Percentiles rank a stretch among this genome's conserved stretches.
These are phyloP conservation scores for sweet orange (Citrus sinensis) DNA, from an alignment of 345 rosid genomes.

Conservation along the genomic window DNA sequence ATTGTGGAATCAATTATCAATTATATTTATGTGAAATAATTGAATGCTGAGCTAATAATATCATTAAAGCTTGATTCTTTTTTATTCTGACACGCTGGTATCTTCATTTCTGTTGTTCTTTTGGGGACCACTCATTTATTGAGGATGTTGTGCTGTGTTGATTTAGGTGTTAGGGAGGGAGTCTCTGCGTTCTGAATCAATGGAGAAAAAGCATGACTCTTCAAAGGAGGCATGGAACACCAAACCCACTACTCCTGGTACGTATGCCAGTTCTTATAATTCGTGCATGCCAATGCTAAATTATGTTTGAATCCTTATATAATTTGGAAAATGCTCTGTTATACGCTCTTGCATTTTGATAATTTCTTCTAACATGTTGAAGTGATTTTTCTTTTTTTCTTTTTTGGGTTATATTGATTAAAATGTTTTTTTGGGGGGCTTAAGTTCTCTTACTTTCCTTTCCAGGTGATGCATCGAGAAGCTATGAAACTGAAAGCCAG, in stretches of 20 bases:
- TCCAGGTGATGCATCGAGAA: conserved; percentile 38
- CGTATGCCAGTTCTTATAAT: neutral
- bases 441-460: neutral
- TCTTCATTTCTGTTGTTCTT: neutral
- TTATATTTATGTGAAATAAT: no score
- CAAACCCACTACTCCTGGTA: conserved; percentile 38
- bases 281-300: neutral
- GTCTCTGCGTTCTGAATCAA: conserved; percentile 31
- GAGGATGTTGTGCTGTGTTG: conserved; percentile 1
- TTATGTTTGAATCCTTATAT: neutral
- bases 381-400: neutral
- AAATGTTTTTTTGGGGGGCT: neutral
- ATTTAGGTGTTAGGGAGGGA: conserved; percentile 58
- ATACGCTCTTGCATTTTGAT: neutral
- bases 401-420: neutral
- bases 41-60: no score
- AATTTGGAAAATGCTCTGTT: no score
- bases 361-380: neutral
- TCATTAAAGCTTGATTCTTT: no score
- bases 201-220: conserved; percentile 35
- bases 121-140: neutral
- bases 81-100: neutral
- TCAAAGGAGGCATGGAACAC: conserved; percentile 36
- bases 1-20: no score
- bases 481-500: conserved; percentile 30